Percentiles rank a stretch among this genome's conserved stretches.
Conservation (phyloP, 129 eudicot species). For the Artemisia argyi region DNA sequence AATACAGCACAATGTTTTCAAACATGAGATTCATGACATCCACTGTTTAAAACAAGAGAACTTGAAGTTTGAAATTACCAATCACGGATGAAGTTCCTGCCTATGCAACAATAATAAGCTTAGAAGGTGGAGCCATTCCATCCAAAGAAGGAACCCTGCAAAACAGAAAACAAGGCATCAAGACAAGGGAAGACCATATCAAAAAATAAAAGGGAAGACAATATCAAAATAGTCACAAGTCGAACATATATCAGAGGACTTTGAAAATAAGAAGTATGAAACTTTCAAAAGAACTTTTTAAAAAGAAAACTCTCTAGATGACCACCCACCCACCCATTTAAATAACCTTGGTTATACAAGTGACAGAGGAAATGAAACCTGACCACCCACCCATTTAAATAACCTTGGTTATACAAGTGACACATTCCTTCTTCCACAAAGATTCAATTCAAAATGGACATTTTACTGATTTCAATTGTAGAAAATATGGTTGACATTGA, state of each 20-base stretch:
- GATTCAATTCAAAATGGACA: background rate
- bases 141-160: conserved; percentile 78
- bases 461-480: background rate
- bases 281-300: background rate
- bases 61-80: conserved; percentile 12
- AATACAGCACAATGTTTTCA: background rate
- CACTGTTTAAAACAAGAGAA: conserved; percentile 2
- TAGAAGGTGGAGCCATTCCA: conserved; percentile 86
- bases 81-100: conserved; percentile 1
- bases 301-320: background rate
- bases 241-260: background rate
- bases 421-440: background rate
- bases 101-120: conserved; percentile 17
- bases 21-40: background rate
- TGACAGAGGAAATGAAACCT: background rate
- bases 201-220: no score
- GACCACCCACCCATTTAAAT: background rate
- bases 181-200: background rate
- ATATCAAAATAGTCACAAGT: background rate
- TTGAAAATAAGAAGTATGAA: background rate
- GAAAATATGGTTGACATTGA: conserved; percentile 1
- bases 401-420: conserved; percentile 8
- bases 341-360: conserved; percentile 11
- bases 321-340: background rate
- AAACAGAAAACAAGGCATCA: conserved; percentile 11